phyloP scores from a whole-genome alignment of 805 yeast species.

The Saccharomycopsis malanga region DNA sequence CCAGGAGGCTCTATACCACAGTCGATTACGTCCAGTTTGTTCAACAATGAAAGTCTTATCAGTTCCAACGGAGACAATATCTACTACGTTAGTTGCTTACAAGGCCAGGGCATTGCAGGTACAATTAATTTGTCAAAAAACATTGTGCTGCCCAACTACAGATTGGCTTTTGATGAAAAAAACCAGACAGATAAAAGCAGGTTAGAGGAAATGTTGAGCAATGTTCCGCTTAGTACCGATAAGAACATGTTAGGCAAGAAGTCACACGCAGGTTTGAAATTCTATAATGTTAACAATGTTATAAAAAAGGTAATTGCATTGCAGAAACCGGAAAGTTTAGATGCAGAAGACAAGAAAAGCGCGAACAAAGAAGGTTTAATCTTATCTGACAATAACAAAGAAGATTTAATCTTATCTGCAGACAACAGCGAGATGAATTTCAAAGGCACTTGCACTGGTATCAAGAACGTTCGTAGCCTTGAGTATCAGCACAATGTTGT shows the following conservation, averaged over 20 bases:
- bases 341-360: neutral
- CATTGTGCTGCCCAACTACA: conserved; percentile 9
- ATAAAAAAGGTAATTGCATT: conserved; percentile 1
- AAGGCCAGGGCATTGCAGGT: conserved; percentile 20
- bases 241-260: conserved; percentile 3
- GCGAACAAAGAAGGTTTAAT: neutral
- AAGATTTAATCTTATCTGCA: neutral
- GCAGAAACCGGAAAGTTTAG: conserved; percentile 2
- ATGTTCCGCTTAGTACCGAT: conserved; percentile 3
- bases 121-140: conserved; percentile 15
- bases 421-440: neutral
- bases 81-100: conserved; percentile 19
- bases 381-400: neutral
- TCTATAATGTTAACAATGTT: conserved; percentile 8
- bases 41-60: conserved; percentile 19
- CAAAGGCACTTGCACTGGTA: conserved; percentile 2
- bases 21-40: conserved; percentile 15
- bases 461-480: conserved; percentile 11
- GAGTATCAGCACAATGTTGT: conserved; percentile 20
- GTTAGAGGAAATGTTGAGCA: conserved; percentile 15
- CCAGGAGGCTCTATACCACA: conserved; percentile 22
- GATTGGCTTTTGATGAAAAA: neutral
- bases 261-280: conserved; percentile 12
- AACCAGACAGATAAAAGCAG: conserved; percentile 11
- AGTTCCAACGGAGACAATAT: conserved; percentile 18